These are phyloP conservation scores for Didymellaceae sp. DNA, from an alignment of 2,329 filamentous ascomycete species.

Conservation along the genomic window DNA sequence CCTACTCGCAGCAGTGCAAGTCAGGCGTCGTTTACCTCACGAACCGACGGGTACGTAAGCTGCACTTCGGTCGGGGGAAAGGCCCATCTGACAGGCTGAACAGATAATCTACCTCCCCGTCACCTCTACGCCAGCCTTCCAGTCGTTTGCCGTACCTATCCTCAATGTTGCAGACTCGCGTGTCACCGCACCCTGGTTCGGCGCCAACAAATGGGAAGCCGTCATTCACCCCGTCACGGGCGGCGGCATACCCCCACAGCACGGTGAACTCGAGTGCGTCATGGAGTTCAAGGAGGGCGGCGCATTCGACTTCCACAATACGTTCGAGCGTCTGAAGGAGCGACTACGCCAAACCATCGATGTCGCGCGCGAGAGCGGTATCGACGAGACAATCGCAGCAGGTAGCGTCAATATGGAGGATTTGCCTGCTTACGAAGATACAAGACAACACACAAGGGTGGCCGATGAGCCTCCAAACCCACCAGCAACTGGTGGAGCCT, in stretches of 20 bases:
- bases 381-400: conserved; percentile 52
- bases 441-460: conserved; percentile 48
- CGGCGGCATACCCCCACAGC: conserved; percentile 78
- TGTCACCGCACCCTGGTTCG: conserved; percentile 88
- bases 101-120: conserved; percentile 88
- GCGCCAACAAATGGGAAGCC: conserved; percentile 87
- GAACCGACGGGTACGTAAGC: conserved; percentile 75
- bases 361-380: conserved; percentile 70
- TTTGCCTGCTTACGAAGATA: conserved; percentile 82
- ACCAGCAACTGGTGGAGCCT: conserved; percentile 16
- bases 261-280: conserved; percentile 78
- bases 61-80: not conserved
- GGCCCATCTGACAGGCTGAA: not conserved
- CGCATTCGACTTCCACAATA: conserved; percentile 87
- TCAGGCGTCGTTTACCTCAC: conserved; percentile 81
- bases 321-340: conserved; percentile 85
- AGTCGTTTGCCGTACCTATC: conserved; percentile 89
- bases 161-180: conserved; percentile 86
- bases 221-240: conserved; percentile 80
- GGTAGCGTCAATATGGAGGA: conserved; percentile 81
- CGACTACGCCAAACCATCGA: conserved; percentile 81
- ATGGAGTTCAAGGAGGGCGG: conserved; percentile 94
- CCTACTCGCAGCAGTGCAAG: conserved; percentile 74
- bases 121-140: conserved; percentile 69
- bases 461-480: conserved; percentile 42